A percentile compares a stretch with the other conserved stretches of the same genome.
phyloP scores from a whole-genome alignment of 2,329 filamentous ascomycete genomes.

The Ophiostoma pallidulum region DNA sequence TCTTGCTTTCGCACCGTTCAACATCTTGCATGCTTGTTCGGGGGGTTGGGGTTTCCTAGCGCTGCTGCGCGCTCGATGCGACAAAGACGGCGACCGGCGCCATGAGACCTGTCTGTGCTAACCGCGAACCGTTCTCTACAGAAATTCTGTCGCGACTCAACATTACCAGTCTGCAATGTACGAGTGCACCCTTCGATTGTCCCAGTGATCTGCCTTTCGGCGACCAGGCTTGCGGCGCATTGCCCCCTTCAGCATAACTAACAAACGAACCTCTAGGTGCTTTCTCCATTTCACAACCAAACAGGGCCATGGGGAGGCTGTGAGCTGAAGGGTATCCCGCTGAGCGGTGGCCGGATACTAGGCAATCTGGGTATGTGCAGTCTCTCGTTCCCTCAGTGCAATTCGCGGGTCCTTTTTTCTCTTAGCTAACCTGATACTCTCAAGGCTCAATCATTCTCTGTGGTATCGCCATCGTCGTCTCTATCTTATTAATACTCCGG shows the following conservation, averaged over 20 bases:
- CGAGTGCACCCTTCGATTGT: slow-evolving; percentile 21
- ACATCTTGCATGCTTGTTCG: too few species aligned
- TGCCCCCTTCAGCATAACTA: slow-evolving; percentile 2
- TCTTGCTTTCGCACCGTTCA: too few species aligned
- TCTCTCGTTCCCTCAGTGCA: too few species aligned
- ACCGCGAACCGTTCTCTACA: slow-evolving; percentile 26
- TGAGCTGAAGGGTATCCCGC: slow-evolving; percentile 61
- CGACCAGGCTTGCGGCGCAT: too few species aligned
- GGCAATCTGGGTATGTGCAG: slow-evolving; percentile 65
- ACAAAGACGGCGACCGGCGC: too few species aligned
- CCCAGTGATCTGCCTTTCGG: too few species aligned
- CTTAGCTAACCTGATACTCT: slow-evolving; percentile 19
- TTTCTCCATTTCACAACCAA: slow-evolving; percentile 51
- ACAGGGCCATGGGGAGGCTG: slow-evolving; percentile 58
- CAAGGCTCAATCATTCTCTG: slow-evolving; percentile 79
- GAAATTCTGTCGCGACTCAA: slow-evolving; percentile 78
- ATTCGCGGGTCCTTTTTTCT: neutral
- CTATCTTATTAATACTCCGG: slow-evolving; percentile 60
- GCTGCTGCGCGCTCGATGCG: too few species aligned
- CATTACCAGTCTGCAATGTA: slow-evolving; percentile 78
- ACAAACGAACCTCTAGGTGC: slow-evolving; percentile 41
- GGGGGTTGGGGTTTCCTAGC: too few species aligned
- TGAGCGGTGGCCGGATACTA: slow-evolving; percentile 57
- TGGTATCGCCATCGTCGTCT: slow-evolving; percentile 62
- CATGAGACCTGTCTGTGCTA: slow-evolving; percentile 8